A percentile compares a stretch with the other conserved stretches of the same genome.
Conservation (phyloP, 352 stramenopile genomes). For the Phytophthora pinifolia region DNA sequence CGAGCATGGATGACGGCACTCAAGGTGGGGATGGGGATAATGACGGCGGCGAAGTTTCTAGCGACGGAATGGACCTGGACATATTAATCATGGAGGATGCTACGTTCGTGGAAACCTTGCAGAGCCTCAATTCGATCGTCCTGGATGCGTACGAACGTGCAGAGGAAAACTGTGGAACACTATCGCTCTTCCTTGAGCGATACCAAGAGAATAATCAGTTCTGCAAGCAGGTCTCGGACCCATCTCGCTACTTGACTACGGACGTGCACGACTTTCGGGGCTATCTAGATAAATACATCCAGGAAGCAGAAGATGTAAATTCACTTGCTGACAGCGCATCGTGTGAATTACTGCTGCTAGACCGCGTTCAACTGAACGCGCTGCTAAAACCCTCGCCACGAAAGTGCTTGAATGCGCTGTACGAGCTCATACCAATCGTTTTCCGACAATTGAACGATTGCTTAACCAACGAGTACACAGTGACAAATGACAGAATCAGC, state of each 20-base stretch:
- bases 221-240: conserved; percentile 41
- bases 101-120: conserved; percentile 57
- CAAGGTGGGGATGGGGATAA: conserved; percentile 40
- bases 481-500: conserved; percentile 66
- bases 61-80: conserved; percentile 65
- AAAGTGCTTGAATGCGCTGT: conserved; percentile 58
- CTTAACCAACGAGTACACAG: conserved; percentile 55
- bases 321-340: conserved; percentile 41
- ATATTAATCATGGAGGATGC: conserved; percentile 81
- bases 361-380: conserved; percentile 57
- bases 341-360: conserved; percentile 60
- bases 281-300: conserved; percentile 64
- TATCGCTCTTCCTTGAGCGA: conserved; percentile 75
- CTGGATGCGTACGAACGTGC: conserved; percentile 54
- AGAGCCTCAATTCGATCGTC: conserved; percentile 51
- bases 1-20: conserved; percentile 47
- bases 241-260: conserved; percentile 20
- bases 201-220: conserved; percentile 77
- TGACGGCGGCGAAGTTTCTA: conserved; percentile 39
- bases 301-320: conserved; percentile 56
- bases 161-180: conserved; percentile 49
- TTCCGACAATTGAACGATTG: conserved; percentile 60
- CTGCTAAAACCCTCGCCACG: conserved; percentile 66
- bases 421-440: conserved; percentile 57
- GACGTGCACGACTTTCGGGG: conserved; percentile 66